Base-by-base conservation (phyloP, 2,329 filamentous ascomycete genomes). In the Calonectria multiphialidica region DNA sequence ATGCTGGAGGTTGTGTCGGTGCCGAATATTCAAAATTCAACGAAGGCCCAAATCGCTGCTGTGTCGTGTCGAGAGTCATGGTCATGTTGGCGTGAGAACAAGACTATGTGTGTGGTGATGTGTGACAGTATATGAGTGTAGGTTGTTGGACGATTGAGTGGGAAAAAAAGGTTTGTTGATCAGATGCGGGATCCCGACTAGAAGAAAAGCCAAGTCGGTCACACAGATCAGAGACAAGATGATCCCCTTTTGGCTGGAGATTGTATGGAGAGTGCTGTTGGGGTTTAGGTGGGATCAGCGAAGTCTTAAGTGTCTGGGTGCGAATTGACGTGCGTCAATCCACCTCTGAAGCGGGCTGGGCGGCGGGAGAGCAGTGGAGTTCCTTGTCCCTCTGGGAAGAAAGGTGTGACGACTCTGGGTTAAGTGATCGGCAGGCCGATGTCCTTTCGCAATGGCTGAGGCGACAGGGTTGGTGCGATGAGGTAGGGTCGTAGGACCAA, bases 11-110 rank as follows among this genome's bases (percentile, higher is more conserved):
- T 82, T 80, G 88, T 83, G 73, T 74, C 77, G 83, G 82, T 42
- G 85, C 83, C 72, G 87, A 85, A 85, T 94, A 95, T 83, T 96
- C 94, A 88, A 96, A 97, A 84, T 91, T 92, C 87, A 98, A 85
- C 83, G 90, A 86, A 82, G 89, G 90, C 81, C 90, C 94, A 87
- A 93, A 94, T 84, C 91, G 91, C 87, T 92, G 94, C 87, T 96
- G 95, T 84, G 95, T 94, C 81, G 92, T 92, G 87, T 98, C 95
- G 88, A 98, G 91, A 85, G 96, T 94, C 95, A 98, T 98, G 87
- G 95, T 97, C 95, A 98, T 98, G 84, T 85, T 91, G 86, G 77
- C 68, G 72, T 72, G 57, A 68, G 50, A 67, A 69, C 64, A 68
- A 57, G 72, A 69, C 72, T 68, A 71, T 76, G 72, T 73, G 40